Conservation (phyloP, 2,329 filamentous ascomycete species). For the Beauveria sp. region DNA sequence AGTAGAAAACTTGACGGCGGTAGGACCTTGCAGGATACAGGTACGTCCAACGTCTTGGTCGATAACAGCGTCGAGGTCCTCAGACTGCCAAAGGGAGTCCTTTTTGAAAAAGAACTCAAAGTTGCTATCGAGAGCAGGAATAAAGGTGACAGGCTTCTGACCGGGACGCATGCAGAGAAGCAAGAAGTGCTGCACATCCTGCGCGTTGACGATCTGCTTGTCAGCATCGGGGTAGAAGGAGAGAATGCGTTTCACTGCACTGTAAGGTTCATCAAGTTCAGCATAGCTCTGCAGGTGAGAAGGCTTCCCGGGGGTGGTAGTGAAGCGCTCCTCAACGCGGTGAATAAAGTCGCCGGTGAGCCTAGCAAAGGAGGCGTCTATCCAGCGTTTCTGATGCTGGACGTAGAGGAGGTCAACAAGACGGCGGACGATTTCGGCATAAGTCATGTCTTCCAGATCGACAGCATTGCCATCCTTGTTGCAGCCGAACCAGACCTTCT, state of each 20-base stretch:
- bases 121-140: constrained; percentile 89
- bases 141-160: constrained; percentile 96
- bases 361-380: constrained; percentile 72
- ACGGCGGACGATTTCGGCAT: constrained; percentile 76
- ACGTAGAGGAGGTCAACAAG: constrained; percentile 89
- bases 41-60: constrained; percentile 93
- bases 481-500: constrained; percentile 92
- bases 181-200: constrained; percentile 96
- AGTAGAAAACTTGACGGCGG: constrained; percentile 83
- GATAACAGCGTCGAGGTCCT: constrained; percentile 92
- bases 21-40: constrained; percentile 92
- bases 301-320: constrained; percentile 57
- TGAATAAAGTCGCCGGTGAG: constrained; percentile 94
- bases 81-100: constrained; percentile 98
- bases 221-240: constrained; percentile 79
- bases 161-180: constrained; percentile 83
- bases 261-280: constrained; percentile 77
- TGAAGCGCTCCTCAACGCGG: constrained; percentile 94
- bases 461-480: constrained; percentile 74
- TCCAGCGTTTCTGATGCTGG: constrained; percentile 86
- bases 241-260: constrained; percentile 70
- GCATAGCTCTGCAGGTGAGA: constrained; percentile 86
- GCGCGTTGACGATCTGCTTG: constrained; percentile 89
- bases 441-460: constrained; percentile 94
- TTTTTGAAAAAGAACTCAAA: constrained; percentile 99